Base-by-base conservation (phyloP, 176 grass and related monocot species). In the Rhynchospora breviuscula region DNA sequence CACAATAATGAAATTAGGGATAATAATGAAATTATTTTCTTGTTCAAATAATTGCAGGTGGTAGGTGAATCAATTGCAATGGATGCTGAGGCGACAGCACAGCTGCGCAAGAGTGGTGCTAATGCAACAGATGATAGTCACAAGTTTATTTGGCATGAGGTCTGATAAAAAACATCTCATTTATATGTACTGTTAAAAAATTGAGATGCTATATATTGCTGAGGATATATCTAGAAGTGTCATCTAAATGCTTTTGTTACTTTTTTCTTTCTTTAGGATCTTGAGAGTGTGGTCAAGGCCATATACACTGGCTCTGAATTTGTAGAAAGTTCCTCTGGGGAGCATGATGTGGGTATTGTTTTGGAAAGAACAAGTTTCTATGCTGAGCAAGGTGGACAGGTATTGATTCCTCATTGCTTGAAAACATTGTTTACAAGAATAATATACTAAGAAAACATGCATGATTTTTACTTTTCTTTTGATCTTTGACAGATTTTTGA, bases 351-450 rank as follows among this genome's bases (percentile, higher is more conserved):
- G 69, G 92, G 92, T 83, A 87, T 98, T 87, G 87, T 98, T 67
- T 85, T 98, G 85, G 91, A 91, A 88, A 95, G 92, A 79, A 93
- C 91, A 84, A 98, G 95, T 71, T 98, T 98, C 67, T 98, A 98
- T 85, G 92, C 95, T 10, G 95, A 98, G 78, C 95, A 98, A 88
- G 95, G 95, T 81, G 95, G 95, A 56, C 91, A 98, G 95, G 92
- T 99, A 98, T 40, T 62, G 29, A 49, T 59, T 87, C 13, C 19
- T 53, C 45, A 80, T 22, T 48, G 11, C 31, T 82, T 82, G 15
- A 10, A 56, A 47, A 47, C 53, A 60, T 40, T 40, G 48, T 21
- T 0, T 45, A 63, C 49, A 33, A 11, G 64, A 29, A 51, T 61
- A 80, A 60, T 21, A 59, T 10, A 46, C 67, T 54, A 23, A 48